These are phyloP conservation scores for Populus tremula DNA, from an alignment of 345 rosid species.

Conservation along the genomic window DNA sequence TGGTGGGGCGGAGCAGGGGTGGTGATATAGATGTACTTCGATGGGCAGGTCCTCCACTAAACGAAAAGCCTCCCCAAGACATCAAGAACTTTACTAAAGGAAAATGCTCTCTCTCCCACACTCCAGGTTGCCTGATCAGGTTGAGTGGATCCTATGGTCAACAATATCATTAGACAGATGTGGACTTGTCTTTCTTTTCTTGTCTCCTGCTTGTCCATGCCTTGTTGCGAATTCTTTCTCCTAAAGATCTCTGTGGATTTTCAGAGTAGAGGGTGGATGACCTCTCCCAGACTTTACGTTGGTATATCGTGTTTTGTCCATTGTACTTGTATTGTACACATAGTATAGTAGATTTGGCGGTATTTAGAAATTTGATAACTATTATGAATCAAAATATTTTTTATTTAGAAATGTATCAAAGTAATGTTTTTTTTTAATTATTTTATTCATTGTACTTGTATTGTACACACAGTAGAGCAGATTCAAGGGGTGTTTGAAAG, in stretches of 20 bases:
- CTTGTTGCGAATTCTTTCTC: neutral
- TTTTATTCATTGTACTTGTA: slow-evolving; percentile 34
- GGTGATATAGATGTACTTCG: slow-evolving; percentile 30
- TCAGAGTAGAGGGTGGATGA: slow-evolving; percentile 13
- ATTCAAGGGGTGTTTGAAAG: neutral
- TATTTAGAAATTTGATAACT: rapidly evolving
- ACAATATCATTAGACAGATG: slow-evolving; percentile 48
- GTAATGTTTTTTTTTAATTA: too few species aligned
- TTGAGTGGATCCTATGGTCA: slow-evolving; percentile 44
- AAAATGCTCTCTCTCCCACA: slow-evolving; percentile 22
- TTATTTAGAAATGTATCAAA: too few species aligned
- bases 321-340: slow-evolving; percentile 32
- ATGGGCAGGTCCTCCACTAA: slow-evolving; percentile 28
- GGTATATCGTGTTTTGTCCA: slow-evolving; percentile 13
- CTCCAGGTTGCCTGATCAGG: slow-evolving; percentile 20
- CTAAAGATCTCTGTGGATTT: neutral
- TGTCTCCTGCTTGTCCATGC: slow-evolving; percentile 32
- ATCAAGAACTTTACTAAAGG: slow-evolving; percentile 16
- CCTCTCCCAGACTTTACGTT: neutral
- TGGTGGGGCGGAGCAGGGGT: slow-evolving; percentile 21
- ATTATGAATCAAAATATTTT: too few species aligned
- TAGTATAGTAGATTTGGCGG: neutral
- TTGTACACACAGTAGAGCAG: slow-evolving; percentile 16
- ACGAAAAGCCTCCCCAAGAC: slow-evolving; percentile 10
- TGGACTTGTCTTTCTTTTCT: slow-evolving; percentile 49